Conservation (phyloP, 2,329 filamentous ascomycete species). For the Metarhizium robertsii region DNA sequence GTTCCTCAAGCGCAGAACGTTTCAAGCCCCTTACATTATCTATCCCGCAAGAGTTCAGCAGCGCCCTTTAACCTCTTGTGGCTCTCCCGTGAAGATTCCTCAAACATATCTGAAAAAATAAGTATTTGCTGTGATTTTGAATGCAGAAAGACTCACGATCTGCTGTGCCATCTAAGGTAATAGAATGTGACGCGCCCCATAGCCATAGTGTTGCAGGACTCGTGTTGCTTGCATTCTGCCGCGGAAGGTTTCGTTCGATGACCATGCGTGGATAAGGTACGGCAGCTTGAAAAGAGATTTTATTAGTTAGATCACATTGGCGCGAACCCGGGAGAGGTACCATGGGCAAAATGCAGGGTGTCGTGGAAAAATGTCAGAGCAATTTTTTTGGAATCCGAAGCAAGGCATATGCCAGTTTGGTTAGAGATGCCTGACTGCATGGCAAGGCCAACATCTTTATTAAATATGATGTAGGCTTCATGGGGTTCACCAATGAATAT, state of each 20-base stretch:
- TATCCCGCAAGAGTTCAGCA: constrained; percentile 6
- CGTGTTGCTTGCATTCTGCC: constrained; percentile 1
- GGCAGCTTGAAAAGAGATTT: not conserved
- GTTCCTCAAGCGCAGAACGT: too few species aligned
- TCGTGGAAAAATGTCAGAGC: constrained; percentile 7
- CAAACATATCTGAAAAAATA: constrained; percentile 4
- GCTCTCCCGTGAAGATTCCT: constrained; percentile 7
- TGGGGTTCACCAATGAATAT: constrained; percentile 9
- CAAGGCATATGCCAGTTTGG: constrained; percentile 2
- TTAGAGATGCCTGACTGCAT: constrained; percentile 4
- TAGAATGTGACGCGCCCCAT: constrained; percentile 12
- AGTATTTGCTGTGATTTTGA: not conserved
- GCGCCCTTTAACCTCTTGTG: constrained; percentile 7
- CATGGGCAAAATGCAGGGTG: constrained; percentile 5
- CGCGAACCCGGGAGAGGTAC: not conserved
- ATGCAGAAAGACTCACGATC: constrained; percentile 7
- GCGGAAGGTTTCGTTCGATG: constrained; percentile 10
- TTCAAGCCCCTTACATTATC: not conserved
- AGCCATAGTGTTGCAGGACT: constrained; percentile 13
- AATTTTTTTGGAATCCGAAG: constrained; percentile 5
- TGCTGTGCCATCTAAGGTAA: constrained; percentile 11
- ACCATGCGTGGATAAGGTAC: constrained; percentile 8
- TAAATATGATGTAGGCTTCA: constrained; percentile 7
- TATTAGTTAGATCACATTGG: not conserved
- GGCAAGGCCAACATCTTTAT: constrained; percentile 4